Base-by-base conservation (phyloP, 768 basidiomycete species). In the Tremella yokohamensis region DNA sequence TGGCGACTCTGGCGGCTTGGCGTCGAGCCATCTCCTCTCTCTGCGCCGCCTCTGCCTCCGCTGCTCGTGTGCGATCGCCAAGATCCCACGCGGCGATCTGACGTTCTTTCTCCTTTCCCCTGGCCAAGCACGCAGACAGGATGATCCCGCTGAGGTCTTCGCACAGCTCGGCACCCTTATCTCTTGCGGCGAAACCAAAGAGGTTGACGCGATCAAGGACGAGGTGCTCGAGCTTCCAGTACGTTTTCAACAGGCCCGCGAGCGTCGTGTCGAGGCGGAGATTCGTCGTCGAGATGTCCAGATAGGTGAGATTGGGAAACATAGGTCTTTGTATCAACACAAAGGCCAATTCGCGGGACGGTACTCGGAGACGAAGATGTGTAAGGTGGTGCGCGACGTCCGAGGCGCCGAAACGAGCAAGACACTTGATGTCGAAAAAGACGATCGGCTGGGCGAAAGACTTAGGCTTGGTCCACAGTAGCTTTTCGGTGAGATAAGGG, bases 371-470 rank as follows among this genome's bases (percentile, higher is more conserved):
- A 16, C 87, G 82, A 19, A 94, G 74, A 56, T 83, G 79, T 2
- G 77, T 82, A 45, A 87, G 77, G 40, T 76, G 66, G 12, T 57
- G 53, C n/a, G 81, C 73, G 11, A 81, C 75, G 0, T 79, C 76
- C 0, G 84, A 83, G 29, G 72, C 64, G 1, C 79, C 74, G 49
- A 89, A 74, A 1, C 71, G 70, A 0, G 80, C 77, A 51, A 93
- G 75, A 39, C 55, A 94, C 79, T 40, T 81, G 24, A 70, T 69
- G 44, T 76, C 82, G 73, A 88, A 88, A 77, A 92, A 90, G 2
- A 90, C 88, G 62, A 96, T 81, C 0, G 92, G 92, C 68, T 94
- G 92, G 1, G 91, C 92, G 53, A 79, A 79, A 8, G 68, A 64
- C 40, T 72, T 73, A 0, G 76, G 74, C 58, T 65, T 70, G 1